Conservation (phyloP, 2,329 filamentous ascomycete genomes). For the Neofusicoccum ribis region DNA sequence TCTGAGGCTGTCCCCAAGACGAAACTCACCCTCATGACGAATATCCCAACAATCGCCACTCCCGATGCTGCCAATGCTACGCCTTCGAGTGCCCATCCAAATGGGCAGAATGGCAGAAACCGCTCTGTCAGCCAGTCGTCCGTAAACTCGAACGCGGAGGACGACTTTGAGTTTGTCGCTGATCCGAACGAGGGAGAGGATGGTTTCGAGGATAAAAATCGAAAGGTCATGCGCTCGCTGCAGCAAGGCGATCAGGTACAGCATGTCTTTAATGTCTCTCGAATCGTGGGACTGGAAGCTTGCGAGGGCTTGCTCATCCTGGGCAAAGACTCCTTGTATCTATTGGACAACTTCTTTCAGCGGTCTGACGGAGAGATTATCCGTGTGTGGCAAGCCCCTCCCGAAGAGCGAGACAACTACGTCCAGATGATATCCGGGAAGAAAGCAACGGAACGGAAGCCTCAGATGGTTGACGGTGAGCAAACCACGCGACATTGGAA, state of each 20-base stretch:
- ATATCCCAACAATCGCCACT: constrained; percentile 32
- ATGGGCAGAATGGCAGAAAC: constrained; percentile 30
- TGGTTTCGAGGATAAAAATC: constrained; percentile 94
- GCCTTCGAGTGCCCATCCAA: constrained; percentile 25
- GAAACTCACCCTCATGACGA: constrained; percentile 49
- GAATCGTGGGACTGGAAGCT: constrained; percentile 89
- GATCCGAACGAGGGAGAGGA: constrained; percentile 85
- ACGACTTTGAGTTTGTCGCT: constrained; percentile 94
- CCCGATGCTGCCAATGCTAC: constrained; percentile 27
- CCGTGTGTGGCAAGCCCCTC: constrained; percentile 89
- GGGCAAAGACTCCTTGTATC: constrained; percentile 87
- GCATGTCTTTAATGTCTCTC: constrained; percentile 91
- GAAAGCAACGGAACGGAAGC: constrained; percentile 32
- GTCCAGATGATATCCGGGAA: constrained; percentile 84
- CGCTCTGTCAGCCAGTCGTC: constrained; percentile 46
- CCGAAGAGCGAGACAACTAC: constrained; percentile 91
- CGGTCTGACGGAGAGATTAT: constrained; percentile 94
- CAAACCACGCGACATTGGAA: constrained; percentile 89
- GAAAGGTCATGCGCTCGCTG: constrained; percentile 93
- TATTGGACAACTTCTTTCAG: constrained; percentile 96
- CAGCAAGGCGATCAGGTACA: constrained; percentile 90
- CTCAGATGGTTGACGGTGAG: constrained; percentile 54
- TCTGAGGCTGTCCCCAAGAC: constrained; percentile 52
- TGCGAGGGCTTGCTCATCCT: constrained; percentile 92
- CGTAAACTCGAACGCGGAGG: constrained; percentile 60